Evolutionary conservation across 1,284 basidiomycete genomes (phyloP).

Genomic region (Inonotus obliquus): DNA sequence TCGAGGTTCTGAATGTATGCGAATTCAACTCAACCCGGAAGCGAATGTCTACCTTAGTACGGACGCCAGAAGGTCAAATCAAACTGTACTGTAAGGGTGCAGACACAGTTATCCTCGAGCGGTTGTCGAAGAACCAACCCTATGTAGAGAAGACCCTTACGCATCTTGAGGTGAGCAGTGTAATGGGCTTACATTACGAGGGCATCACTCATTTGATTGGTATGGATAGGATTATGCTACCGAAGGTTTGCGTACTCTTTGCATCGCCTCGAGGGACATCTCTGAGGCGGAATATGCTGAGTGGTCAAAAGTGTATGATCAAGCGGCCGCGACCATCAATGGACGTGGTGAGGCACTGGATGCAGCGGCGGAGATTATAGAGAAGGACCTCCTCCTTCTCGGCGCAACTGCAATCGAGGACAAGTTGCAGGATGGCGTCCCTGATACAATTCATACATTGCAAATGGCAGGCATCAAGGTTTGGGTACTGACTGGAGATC

Average conservation of each 20-base stretch:
- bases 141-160: conserved; percentile 84
- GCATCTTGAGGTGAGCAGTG: conserved; percentile 78
- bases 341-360: conserved; percentile 93
- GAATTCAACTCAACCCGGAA: conserved; percentile 99
- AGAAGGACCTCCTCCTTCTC: conserved; percentile 87
- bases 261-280: conserved; percentile 90
- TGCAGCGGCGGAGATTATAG: conserved; percentile 92
- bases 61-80: conserved; percentile 85
- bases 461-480: conserved; percentile 99
- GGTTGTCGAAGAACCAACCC: conserved; percentile 76
- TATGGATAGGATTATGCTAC: conserved; percentile 85
- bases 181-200: conserved; percentile 1
- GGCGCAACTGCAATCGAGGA: conserved; percentile 99
- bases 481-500: conserved; percentile 97
- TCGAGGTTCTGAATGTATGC: conserved; percentile 93
- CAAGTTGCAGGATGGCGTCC: conserved; percentile 97
- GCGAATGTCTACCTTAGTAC: conserved; percentile 94
- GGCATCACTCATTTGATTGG: conserved; percentile 10
- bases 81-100: conserved; percentile 97
- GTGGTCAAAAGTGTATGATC: conserved; percentile 86
- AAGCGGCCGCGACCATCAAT: conserved; percentile 90
- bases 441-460: conserved; percentile 95
- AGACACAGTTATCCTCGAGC: conserved; percentile 94
- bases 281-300: conserved; percentile 86
- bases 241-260: conserved; percentile 95